Evolutionary conservation across 108 stramenopile genomes (phyloP).

Genomic region (Pseudonitzschia multiseries): DNA sequence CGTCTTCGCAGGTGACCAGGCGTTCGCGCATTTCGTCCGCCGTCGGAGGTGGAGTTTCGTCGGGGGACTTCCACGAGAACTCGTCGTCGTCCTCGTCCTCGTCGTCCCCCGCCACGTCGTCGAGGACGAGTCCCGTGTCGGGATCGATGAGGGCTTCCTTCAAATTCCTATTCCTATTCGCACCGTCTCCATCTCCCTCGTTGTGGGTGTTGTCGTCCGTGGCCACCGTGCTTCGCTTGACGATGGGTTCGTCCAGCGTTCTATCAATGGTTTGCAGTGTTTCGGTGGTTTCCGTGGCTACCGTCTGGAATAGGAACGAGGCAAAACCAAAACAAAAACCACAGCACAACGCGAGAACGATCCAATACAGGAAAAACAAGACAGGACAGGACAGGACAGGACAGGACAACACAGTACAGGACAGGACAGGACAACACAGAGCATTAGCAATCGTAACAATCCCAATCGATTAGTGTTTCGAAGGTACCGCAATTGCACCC

Average conservation of each 20-base stretch:
- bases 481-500: no score
- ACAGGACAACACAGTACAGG: no score
- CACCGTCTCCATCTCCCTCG: not conserved
- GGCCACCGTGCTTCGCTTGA: not conserved
- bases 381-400: no score
- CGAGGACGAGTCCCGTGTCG: conserved; percentile 18
- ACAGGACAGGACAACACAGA: no score
- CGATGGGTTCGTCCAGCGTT: conserved; percentile 11
- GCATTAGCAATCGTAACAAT: not conserved
- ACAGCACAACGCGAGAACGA: not conserved
- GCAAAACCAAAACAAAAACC: not conserved
- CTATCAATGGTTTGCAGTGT: conserved; percentile 23
- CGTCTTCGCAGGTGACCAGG: not conserved
- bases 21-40: conserved; percentile 20
- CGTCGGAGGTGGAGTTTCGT: conserved; percentile 4
- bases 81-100: conserved; percentile 16
- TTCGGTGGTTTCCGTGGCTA: conserved; percentile 36
- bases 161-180: not conserved
- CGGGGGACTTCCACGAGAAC: conserved; percentile 3
- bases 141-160: conserved; percentile 13
- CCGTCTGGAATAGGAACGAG: conserved; percentile 25
- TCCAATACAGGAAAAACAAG: not conserved
- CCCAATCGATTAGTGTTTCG: no score
- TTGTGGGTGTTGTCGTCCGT: not conserved
- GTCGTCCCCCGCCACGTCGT: conserved; percentile 3